Percentiles rank a stretch among this genome's conserved stretches.
Conservation (phyloP, 441 rosid species). For the Euphorbia corollata region DNA sequence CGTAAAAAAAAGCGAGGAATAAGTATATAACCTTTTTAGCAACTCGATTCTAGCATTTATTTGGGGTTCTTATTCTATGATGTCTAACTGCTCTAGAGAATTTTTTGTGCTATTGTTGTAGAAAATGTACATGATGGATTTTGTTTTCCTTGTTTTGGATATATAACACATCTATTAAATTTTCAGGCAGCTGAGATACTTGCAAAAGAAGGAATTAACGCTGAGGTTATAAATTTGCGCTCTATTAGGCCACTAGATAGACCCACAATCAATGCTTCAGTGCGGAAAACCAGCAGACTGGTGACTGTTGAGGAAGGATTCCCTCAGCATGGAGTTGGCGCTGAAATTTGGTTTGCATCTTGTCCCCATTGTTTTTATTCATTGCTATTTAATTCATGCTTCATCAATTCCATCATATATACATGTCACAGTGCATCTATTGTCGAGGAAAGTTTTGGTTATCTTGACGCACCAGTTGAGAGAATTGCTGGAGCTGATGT, state of each 20-base stretch:
- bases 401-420: neutral
- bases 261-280: constrained; percentile 76
- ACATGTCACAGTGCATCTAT: constrained; percentile 46
- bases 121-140: neutral
- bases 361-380: constrained; percentile 1
- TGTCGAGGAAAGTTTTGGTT: constrained; percentile 78
- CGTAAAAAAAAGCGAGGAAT: neutral
- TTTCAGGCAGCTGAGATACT: constrained; percentile 86
- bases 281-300: constrained; percentile 87
- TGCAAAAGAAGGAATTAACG: constrained; percentile 81
- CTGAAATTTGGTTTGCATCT: constrained; percentile 72
- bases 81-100: neutral
- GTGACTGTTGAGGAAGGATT: constrained; percentile 95
- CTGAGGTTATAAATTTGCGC: constrained; percentile 92
- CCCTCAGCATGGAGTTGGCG: constrained; percentile 95
- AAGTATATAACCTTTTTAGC: neutral
- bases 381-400: neutral
- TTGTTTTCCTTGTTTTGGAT: neutral
- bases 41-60: neutral
- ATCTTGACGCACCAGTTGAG: constrained; percentile 84
- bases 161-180: constrained; percentile 15
- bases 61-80: neutral
- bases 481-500: constrained; percentile 89
- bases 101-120: neutral
- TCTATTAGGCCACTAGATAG: constrained; percentile 92